A percentile compares a stretch with the other conserved stretches of the same genome.
Evolutionary conservation across 306 rosid genomes (phyloP).

Genomic region (Rubus parviflorus): DNA sequence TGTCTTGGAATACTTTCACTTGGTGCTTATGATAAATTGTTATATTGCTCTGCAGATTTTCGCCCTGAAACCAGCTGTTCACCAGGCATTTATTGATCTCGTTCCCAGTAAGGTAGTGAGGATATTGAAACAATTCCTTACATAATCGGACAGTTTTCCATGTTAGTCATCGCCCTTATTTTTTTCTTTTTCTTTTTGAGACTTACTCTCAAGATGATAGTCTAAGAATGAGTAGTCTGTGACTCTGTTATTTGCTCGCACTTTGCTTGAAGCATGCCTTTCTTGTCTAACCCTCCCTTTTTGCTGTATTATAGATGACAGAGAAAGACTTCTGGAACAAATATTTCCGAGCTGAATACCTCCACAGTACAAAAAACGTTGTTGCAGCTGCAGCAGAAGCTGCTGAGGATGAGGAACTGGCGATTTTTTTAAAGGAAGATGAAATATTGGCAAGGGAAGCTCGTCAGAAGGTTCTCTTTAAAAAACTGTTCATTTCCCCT

Average conservation of each 20-base stretch:
- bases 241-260: constrained; percentile 13
- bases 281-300: neutral
- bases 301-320: constrained; percentile 60
- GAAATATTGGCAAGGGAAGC: constrained; percentile 84
- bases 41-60: constrained; percentile 64
- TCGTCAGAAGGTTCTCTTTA: constrained; percentile 65
- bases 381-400: constrained; percentile 96
- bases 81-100: constrained; percentile 72
- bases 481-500: constrained; percentile 10
- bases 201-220: neutral
- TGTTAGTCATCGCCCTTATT: neutral
- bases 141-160: constrained; percentile 9
- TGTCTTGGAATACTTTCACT: neutral
- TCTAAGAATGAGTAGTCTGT: neutral
- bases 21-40: constrained; percentile 18
- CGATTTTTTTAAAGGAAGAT: constrained; percentile 83
- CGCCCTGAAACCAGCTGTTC: constrained; percentile 94
- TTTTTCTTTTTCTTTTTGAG: neutral
- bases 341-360: constrained; percentile 92
- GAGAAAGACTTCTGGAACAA: constrained; percentile 95
- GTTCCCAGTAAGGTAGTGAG: constrained; percentile 80
- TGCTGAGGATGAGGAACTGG: constrained; percentile 98
- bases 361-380: constrained; percentile 77
- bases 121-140: constrained; percentile 25
- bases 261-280: constrained; percentile 15